Evolutionary conservation across 2,329 filamentous ascomycete genomes (phyloP).

Genomic region (Cordyceps militaris): DNA sequence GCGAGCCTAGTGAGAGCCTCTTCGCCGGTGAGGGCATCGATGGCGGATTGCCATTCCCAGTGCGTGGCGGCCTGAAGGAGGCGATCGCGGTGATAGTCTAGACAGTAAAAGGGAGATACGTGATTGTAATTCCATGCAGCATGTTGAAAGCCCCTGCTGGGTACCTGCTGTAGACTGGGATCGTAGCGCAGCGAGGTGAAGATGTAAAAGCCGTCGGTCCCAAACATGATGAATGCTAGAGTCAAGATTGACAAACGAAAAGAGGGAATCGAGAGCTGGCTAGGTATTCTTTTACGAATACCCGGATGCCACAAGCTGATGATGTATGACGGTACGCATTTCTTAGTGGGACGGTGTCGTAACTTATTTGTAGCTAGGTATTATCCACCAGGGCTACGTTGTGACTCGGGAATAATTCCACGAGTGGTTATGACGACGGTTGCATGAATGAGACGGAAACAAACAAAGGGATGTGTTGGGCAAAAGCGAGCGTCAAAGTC

Average conservation of each 20-base stretch:
- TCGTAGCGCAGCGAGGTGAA: conserved; percentile 71
- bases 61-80: conserved; percentile 57
- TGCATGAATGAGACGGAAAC: not conserved
- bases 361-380: not conserved
- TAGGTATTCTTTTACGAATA: not conserved
- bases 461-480: too few relatives aligned
- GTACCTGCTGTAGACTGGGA: conserved; percentile 41
- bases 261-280: too few relatives aligned
- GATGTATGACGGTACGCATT: conserved; percentile 4
- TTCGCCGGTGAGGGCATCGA: conserved; percentile 37
- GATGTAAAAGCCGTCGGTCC: conserved; percentile 46
- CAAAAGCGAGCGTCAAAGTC: too few relatives aligned
- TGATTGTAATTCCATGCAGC: conserved; percentile 46
- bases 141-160: conserved; percentile 30
- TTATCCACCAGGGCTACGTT: not conserved
- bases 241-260: not conserved
- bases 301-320: not conserved
- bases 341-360: not conserved
- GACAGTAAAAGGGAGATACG: conserved; percentile 67
- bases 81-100: conserved; percentile 70
- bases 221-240: conserved; percentile 24
- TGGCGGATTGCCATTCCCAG: conserved; percentile 46
- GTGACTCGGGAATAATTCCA: not conserved
- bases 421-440: not conserved
- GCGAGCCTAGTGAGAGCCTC: conserved; percentile 37